Evolutionary conservation across 768 basidiomycete species (phyloP).

Genomic region (Auricularia auricula-judae): DNA sequence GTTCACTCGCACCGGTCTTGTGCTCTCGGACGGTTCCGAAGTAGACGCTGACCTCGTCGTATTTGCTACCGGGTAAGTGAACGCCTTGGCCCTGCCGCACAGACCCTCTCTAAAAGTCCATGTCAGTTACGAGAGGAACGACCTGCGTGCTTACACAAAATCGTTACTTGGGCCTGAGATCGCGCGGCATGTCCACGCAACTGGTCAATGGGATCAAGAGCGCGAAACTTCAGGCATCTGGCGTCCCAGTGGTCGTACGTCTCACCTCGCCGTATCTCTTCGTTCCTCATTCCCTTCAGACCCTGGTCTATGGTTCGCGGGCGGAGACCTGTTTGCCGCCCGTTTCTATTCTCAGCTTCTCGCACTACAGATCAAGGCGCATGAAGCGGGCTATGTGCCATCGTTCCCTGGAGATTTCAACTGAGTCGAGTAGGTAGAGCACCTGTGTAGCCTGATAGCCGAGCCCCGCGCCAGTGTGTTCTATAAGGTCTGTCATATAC

Average conservation of each 20-base stretch:
- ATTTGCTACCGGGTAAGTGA: conserved; percentile 4
- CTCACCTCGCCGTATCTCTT: not conserved
- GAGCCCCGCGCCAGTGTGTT: too few relatives aligned
- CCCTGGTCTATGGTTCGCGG: conserved; percentile 1
- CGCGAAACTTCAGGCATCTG: not conserved
- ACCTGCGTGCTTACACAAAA: not conserved
- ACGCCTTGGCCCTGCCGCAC: too few relatives aligned
- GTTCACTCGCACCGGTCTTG: not conserved
- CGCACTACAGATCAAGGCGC: not conserved
- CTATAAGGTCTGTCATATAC: too few relatives aligned
- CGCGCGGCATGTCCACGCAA: not conserved
- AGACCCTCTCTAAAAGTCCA: not conserved
- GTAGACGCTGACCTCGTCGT: conserved; percentile 5
- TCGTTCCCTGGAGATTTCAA: too few relatives aligned
- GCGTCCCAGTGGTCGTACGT: conserved; percentile 2
- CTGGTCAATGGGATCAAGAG: not conserved
- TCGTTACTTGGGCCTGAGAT: not conserved
- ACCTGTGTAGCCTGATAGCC: too few relatives aligned
- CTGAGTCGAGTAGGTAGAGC: too few relatives aligned
- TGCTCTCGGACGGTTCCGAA: conserved; percentile 3
- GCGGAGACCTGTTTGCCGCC: not conserved
- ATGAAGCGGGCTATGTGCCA: not conserved
- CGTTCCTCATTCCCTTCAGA: not conserved
- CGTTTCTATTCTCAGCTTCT: not conserved
- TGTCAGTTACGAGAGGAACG: not conserved